Conservation (phyloP, 139 green algal species). For the Tetratostichococcus sp. region DNA sequence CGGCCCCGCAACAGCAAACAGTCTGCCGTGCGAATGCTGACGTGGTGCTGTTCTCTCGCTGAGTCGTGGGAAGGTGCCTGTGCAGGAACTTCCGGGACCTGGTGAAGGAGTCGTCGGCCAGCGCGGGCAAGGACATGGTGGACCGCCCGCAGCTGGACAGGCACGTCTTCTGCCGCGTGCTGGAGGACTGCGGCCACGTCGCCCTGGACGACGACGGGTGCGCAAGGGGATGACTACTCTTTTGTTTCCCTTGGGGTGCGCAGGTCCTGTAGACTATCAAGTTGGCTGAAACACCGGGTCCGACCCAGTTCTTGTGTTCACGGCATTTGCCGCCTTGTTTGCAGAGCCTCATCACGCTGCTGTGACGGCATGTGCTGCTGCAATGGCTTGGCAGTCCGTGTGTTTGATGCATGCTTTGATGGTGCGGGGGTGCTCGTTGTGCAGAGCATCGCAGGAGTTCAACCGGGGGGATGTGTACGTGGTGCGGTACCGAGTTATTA, state of each 20-base stretch:
- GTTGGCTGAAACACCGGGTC: too few species aligned
- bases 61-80: neutral
- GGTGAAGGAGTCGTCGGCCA: slow-evolving; percentile 27
- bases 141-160: slow-evolving; percentile 30
- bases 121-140: slow-evolving; percentile 39
- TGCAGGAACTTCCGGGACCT: slow-evolving; percentile 31
- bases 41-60: neutral
- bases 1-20: too few species aligned
- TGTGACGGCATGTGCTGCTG: too few species aligned
- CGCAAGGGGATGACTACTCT: neutral
- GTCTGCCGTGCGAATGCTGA: too few species aligned
- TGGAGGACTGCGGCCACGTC: slow-evolving; percentile 38
- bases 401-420: too few species aligned
- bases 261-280: too few species aligned
- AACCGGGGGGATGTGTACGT: slow-evolving; percentile 48
- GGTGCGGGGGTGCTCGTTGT: too few species aligned
- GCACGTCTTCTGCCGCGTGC: slow-evolving; percentile 45
- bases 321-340: too few species aligned
- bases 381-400: neutral
- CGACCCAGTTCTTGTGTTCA: too few species aligned
- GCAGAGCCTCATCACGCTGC: too few species aligned
- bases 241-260: too few species aligned
- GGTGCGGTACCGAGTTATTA: slow-evolving; percentile 33
- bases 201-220: slow-evolving; percentile 38
- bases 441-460: slow-evolving; percentile 23